Percentiles rank a stretch among this genome's conserved stretches.
Conservation (phyloP, 192 early-diverging fungal species). For the Umbelopsis sp. region DNA sequence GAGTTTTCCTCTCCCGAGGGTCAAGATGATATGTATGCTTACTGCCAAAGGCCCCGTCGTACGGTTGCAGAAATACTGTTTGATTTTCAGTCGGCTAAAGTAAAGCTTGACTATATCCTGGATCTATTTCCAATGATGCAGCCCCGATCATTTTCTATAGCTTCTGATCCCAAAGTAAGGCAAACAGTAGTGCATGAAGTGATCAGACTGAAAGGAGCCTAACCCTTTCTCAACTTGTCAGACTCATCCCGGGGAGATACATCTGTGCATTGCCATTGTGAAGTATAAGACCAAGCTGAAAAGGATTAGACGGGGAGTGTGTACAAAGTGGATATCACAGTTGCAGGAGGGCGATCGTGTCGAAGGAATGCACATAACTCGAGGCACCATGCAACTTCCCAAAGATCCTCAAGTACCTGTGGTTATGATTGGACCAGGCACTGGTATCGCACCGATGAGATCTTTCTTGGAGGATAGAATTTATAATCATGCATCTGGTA, state of each 20-base stretch:
- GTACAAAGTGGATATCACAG: slow-evolving; percentile 73
- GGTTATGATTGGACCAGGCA: slow-evolving; percentile 87
- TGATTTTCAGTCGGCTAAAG: slow-evolving; percentile 77
- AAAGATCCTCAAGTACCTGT: slow-evolving; percentile 55
- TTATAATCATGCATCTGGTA: slow-evolving; percentile 43
- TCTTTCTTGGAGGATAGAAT: slow-evolving; percentile 69
- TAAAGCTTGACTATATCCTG: slow-evolving; percentile 79
- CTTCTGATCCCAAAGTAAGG: slow-evolving; percentile 55
- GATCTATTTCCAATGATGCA: slow-evolving; percentile 85
- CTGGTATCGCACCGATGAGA: slow-evolving; percentile 93
- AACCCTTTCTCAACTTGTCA: background rate
- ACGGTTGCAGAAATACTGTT: slow-evolving; percentile 83
- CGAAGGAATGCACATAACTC: slow-evolving; percentile 52
- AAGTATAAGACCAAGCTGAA: slow-evolving; percentile 81
- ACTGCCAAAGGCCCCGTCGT: slow-evolving; percentile 79
- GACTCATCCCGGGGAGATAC: slow-evolving; percentile 53
- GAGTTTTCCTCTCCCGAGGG: slow-evolving; percentile 83
- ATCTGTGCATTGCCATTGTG: slow-evolving; percentile 86
- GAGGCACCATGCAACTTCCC: slow-evolving; percentile 72
- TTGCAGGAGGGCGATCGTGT: slow-evolving; percentile 39
- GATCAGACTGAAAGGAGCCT: background rate
- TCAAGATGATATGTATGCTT: slow-evolving; percentile 87
- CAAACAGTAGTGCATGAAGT: background rate
- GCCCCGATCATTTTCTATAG: slow-evolving; percentile 86
- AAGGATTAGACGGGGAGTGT: slow-evolving; percentile 76